Percentiles rank a stretch among this genome's conserved stretches.
Conservation (phyloP, 371 early-diverging fungal genomes). For the Saksenaea oblongispora region DNA sequence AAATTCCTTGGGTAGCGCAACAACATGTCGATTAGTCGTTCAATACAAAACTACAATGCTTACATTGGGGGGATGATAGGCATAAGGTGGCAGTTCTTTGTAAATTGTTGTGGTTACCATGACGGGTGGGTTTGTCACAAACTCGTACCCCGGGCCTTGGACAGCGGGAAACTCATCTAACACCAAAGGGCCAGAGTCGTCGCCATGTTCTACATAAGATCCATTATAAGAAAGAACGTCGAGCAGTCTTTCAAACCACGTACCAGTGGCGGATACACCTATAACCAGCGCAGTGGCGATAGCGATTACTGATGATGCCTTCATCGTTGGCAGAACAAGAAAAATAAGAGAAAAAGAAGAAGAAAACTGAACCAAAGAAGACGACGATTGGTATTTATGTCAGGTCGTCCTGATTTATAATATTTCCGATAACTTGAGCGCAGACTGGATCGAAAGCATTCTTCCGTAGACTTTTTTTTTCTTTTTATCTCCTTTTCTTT, state of each 20-base stretch:
- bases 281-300: conserved; percentile 21
- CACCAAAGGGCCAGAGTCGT: background rate
- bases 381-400: conserved; percentile 3
- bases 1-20: background rate
- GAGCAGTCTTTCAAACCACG: background rate
- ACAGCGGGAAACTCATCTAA: background rate
- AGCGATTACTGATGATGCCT: conserved; percentile 22
- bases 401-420: conserved; percentile 18
- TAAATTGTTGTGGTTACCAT: conserved; percentile 11
- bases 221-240: background rate
- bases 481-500: conserved; percentile 5
- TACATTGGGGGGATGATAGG: conserved; percentile 10
- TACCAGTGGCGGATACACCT: conserved; percentile 21
- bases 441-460: conserved; percentile 19
- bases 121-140: conserved; percentile 15
- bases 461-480: background rate
- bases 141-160: conserved; percentile 1
- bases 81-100: conserved; percentile 4
- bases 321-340: conserved; percentile 19
- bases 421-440: conserved; percentile 21
- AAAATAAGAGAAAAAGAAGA: background rate
- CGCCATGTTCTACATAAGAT: background rate
- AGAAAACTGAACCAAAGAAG: conserved; percentile 7
- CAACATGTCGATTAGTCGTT: background rate
- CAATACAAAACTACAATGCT: background rate